Percentiles rank a stretch among this genome's conserved stretches.
phyloP scores from a whole-genome alignment of 805 yeast genomes.

The Teunomyces gatunensis region DNA sequence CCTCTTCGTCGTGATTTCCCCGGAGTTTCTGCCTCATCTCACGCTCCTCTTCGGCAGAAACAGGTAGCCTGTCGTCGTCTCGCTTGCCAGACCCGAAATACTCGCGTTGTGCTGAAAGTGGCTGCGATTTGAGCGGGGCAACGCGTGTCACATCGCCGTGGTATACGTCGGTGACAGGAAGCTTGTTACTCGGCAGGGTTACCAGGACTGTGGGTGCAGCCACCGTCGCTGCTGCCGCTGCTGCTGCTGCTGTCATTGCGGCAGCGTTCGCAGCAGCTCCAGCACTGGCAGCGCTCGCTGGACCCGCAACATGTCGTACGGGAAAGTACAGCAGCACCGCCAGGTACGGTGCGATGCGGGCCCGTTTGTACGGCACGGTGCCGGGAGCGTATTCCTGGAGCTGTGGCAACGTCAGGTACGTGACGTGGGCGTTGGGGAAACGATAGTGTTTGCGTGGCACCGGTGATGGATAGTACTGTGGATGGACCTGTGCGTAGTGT shows the following conservation, averaged over 20 bases:
- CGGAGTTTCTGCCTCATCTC: conserved; percentile 31
- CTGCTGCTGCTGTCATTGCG: background rate
- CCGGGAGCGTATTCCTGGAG: background rate
- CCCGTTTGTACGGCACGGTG: conserved; percentile 4
- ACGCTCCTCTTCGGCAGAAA: conserved; percentile 27
- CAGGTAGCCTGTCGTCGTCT: conserved; percentile 28
- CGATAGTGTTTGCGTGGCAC: conserved; percentile 11
- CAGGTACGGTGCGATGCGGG: conserved; percentile 8
- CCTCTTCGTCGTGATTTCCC: conserved; percentile 14
- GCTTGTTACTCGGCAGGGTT: conserved; percentile 21
- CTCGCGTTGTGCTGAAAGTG: conserved; percentile 47
- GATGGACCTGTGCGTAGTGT: background rate
- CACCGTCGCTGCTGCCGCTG: background rate
- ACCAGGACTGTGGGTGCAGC: background rate
- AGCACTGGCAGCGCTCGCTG: background rate
- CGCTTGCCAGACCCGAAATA: conserved; percentile 23
- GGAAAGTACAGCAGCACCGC: conserved; percentile 9
- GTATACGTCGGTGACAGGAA: conserved; percentile 49
- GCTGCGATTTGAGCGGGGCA: conserved; percentile 53
- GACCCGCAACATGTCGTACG: conserved; percentile 4
- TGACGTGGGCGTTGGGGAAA: conserved; percentile 10
- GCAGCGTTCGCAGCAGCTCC: background rate
- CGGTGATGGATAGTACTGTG: conserved; percentile 9
- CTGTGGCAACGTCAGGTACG: conserved; percentile 9
- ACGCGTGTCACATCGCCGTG: conserved; percentile 43